Evolutionary conservation across 441 rosid genomes (phyloP), one percentile per base, ranked within the genome.

Genomic region (Pelargonium fulgidum): DNA sequence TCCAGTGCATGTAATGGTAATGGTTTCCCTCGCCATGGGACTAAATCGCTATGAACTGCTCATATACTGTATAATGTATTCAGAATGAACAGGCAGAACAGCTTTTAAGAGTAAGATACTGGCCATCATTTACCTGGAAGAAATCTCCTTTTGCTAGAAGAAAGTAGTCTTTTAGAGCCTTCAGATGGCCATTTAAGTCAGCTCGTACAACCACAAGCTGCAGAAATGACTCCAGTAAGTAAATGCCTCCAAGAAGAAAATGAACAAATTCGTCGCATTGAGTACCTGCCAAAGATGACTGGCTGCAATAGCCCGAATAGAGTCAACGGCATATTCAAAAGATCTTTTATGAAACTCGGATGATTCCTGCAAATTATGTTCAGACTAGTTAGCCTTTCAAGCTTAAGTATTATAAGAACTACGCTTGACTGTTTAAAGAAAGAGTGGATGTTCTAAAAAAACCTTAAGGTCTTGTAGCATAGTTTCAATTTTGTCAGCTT

Each of bases 231-330:
- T 68, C 66, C 36, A 68, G 79, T 72, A 64, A 64, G 68, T 48
- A 68, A 64, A 48, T 66, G 52, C 61, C 72, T 65, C 59, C 65
- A 20, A 33, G 67, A 45, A 59, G 75, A 59, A 64, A 29, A 36
- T 9, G 52, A 64, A 62, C 59, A 64, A 77, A 68, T 41, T 50
- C 41, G 20, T 36, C 47, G 44, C 22, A 75, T 68, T 47, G 74
- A 75, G 79, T 78, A 87, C 97, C 99, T 92, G 99, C 99, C 99
- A 94, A 75, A 94, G 99, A 89, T 92, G 98, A 82, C 97, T 85
- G 54, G 98, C 98, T 62, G 99, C 98, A 70, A 92, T 81, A 73
- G 98, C 94, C 65, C 94, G 89, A 75, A 90, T 88, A 66, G 94
- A 87, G 81, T 90, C 98, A 69, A 92, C 81, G 26, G 91, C 86